Evolutionary conservation across 2,329 filamentous ascomycete genomes (phyloP).

Genomic region (Colletotrichum tofieldiae): DNA sequence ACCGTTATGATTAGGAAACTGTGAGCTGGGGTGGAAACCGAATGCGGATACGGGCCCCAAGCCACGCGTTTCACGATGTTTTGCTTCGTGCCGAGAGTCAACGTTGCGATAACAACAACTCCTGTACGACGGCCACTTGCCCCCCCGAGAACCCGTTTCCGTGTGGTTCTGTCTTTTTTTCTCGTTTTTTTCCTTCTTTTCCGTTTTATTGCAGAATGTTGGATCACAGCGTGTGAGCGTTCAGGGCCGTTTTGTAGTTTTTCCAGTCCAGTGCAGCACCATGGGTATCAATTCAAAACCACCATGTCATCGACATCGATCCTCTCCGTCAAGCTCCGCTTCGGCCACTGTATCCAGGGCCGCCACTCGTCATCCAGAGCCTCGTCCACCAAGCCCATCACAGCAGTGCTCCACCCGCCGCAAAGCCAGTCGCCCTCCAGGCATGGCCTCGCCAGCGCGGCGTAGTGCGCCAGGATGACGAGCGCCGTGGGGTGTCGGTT

Average conservation of each 20-base stretch:
- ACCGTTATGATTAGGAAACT: constrained; percentile 37
- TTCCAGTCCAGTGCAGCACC: neutral
- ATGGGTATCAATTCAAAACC: constrained; percentile 22
- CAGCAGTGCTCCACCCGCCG: constrained; percentile 41
- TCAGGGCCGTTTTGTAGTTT: neutral
- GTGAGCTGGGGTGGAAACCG: neutral
- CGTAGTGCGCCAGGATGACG: constrained; percentile 45
- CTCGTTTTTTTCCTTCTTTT: no score
- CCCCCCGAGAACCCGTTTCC: no score
- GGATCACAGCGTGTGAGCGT: neutral
- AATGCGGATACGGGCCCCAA: neutral
- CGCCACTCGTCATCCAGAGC: constrained; percentile 35
- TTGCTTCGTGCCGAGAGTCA: neutral
- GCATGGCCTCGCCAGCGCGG: constrained; percentile 31
- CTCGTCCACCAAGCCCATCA: constrained; percentile 40
- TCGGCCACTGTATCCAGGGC: constrained; percentile 44
- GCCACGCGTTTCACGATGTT: neutral
- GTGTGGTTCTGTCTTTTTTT: no score
- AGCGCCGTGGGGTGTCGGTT: constrained; percentile 41
- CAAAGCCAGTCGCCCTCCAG: constrained; percentile 35
- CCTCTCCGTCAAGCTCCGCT: constrained; percentile 37
- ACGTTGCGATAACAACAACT: no score
- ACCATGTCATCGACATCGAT: constrained; percentile 44
- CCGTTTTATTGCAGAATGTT: no score
- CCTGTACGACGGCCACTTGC: neutral